Conservation (phyloP, 768 basidiomycete genomes). For the Leucosporidium yakuticum region DNA sequence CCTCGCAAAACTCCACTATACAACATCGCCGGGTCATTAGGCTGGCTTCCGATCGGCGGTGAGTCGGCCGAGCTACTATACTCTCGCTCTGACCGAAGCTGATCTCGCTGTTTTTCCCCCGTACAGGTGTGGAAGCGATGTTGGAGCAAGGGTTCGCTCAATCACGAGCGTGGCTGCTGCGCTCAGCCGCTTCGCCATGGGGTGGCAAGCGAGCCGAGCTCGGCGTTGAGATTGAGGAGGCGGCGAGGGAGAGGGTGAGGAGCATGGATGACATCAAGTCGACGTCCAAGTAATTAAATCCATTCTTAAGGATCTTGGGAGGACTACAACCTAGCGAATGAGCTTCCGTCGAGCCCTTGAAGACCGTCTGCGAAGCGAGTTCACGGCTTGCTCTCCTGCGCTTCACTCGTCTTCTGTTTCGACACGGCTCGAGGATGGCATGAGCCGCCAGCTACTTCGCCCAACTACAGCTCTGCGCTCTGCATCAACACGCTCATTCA, state of each 20-base stretch:
- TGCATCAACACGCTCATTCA: too few relatives aligned
- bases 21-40: constrained; percentile 17
- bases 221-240: neutral
- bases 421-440: too few relatives aligned
- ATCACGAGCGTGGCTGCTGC: constrained; percentile 24
- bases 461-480: too few relatives aligned
- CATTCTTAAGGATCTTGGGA: too few relatives aligned
- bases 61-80: neutral
- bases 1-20: constrained; percentile 30
- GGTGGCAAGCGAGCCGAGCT: neutral
- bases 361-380: too few relatives aligned
- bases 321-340: too few relatives aligned
- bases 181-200: neutral
- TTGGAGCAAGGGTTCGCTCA: constrained; percentile 36
- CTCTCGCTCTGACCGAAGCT: neutral
- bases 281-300: neutral
- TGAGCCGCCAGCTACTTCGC: too few relatives aligned
- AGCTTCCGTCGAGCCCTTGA: too few relatives aligned
- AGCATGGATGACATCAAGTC: constrained; percentile 8
- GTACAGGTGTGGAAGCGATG: constrained; percentile 36
- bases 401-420: too few relatives aligned
- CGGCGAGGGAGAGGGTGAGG: neutral
- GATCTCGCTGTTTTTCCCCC: too few relatives aligned
- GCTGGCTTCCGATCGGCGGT: constrained; percentile 22
- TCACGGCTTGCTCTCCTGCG: too few relatives aligned